phyloP scores from a whole-genome alignment of 2,329 filamentous ascomycete genomes.

The Monilinia vaccinii-corymbosi region DNA sequence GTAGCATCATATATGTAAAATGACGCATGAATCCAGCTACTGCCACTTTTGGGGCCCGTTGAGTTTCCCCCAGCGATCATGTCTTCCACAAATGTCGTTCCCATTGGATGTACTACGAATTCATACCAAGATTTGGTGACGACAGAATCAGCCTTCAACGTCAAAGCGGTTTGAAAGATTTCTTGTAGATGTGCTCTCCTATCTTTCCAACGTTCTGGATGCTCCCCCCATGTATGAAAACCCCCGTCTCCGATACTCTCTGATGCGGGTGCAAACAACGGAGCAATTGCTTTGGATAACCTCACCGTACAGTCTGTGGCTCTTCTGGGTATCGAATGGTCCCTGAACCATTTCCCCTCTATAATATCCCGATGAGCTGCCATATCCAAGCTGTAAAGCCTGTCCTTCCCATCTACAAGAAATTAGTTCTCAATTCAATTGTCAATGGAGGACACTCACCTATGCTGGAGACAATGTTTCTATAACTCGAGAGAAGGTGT shows the following conservation, averaged over 20 bases:
- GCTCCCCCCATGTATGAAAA: constrained; percentile 11
- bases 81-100: neutral
- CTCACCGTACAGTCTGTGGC: neutral
- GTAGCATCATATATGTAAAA: constrained; percentile 3
- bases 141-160: constrained; percentile 12
- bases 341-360: neutral
- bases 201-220: constrained; percentile 2
- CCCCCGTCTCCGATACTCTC: neutral
- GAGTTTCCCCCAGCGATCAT: neutral
- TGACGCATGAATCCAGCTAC: constrained; percentile 6
- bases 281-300: constrained; percentile 8
- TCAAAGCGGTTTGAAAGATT: constrained; percentile 14
- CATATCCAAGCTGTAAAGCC: constrained; percentile 10
- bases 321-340: constrained; percentile 4
- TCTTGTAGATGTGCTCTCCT: constrained; percentile 10
- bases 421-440: neutral
- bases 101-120: constrained; percentile 11
- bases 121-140: constrained; percentile 9
- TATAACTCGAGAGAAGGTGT: constrained; percentile 10
- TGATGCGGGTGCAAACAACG: constrained; percentile 4
- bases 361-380: constrained; percentile 11
- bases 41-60: neutral
- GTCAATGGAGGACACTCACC: neutral
- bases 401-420: constrained; percentile 5
- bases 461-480: constrained; percentile 1